Conservation (phyloP, 2,329 filamentous ascomycete species). For the Aspergillus luchuensis region DNA sequence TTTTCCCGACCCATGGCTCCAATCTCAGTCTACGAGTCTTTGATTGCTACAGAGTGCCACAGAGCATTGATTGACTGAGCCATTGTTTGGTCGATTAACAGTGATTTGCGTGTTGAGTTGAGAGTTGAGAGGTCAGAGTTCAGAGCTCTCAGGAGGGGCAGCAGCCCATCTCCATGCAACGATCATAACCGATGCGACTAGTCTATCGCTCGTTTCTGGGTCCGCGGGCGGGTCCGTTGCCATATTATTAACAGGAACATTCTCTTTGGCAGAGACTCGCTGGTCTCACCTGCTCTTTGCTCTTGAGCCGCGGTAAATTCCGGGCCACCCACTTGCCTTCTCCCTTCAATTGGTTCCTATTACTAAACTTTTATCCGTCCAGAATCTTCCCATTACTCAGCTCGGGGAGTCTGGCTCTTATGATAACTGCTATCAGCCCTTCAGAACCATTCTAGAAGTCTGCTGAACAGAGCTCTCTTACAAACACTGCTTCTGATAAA, state of each 20-base stretch:
- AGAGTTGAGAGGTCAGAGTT: neutral
- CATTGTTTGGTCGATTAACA: neutral
- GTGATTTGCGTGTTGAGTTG: neutral
- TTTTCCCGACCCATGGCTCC: neutral
- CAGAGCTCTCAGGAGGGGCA: neutral
- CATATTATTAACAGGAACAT: constrained; percentile 30
- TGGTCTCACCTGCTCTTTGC: constrained; percentile 6
- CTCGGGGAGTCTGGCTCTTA: neutral
- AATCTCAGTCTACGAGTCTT: too few relatives aligned
- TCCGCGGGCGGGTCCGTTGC: constrained; percentile 3
- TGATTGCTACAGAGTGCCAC: too few relatives aligned
- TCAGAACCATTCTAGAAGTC: neutral
- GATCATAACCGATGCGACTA: neutral
- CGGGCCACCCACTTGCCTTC: neutral
- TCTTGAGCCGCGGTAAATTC: constrained; percentile 10
- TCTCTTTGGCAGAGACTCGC: constrained; percentile 24
- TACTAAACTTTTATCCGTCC: constrained; percentile 9
- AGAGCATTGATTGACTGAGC: neutral
- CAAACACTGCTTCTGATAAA: too few relatives aligned
- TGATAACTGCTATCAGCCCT: neutral
- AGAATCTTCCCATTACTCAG: constrained; percentile 5
- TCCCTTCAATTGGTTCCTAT: neutral
- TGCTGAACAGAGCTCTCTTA: too few relatives aligned
- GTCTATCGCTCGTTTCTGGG: neutral
- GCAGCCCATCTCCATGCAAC: constrained; percentile 5